Conservation (phyloP, 2,329 filamentous ascomycete species). For the Eutypa lata region DNA sequence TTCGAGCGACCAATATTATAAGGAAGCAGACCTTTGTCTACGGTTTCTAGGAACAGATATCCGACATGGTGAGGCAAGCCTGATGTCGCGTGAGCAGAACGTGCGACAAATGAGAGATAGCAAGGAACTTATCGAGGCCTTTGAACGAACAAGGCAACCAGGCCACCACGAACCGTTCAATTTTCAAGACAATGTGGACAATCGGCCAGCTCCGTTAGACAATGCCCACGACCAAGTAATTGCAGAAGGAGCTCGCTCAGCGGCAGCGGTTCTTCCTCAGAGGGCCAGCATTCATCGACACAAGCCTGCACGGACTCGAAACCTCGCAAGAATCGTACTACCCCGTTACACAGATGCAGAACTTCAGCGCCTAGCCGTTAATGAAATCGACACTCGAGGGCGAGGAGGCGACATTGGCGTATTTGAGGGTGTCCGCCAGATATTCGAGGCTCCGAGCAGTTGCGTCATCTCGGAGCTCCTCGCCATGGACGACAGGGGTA, state of each 20-base stretch:
- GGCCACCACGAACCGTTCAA: constrained; percentile 16
- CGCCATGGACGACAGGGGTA: neutral
- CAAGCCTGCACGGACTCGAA: neutral
- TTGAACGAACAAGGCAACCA: constrained; percentile 8
- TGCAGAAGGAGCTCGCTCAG: neutral
- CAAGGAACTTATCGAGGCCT: constrained; percentile 2
- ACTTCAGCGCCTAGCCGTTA: neutral
- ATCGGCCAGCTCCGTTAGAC: too few species aligned
- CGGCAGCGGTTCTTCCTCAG: neutral
- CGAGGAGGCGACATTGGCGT: neutral
- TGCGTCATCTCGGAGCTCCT: neutral
- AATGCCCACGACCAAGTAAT: too few species aligned
- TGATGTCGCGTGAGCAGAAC: constrained; percentile 5
- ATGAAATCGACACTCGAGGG: neutral
- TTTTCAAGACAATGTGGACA: too few species aligned
- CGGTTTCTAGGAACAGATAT: constrained; percentile 6
- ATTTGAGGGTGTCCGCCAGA: neutral
- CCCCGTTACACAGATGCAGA: neutral
- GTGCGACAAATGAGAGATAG: too few species aligned
- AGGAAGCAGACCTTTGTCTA: neutral
- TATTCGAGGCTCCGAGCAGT: neutral
- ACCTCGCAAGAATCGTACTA: neutral
- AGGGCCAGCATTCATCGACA: neutral
- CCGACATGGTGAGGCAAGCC: constrained; percentile 10
- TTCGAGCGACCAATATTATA: neutral